A percentile compares a stretch with the other conserved stretches of the same genome.
These are phyloP conservation scores for Acanthamoeba sp. DNA, from an alignment of 208 protist species.

Conservation along the genomic window DNA sequence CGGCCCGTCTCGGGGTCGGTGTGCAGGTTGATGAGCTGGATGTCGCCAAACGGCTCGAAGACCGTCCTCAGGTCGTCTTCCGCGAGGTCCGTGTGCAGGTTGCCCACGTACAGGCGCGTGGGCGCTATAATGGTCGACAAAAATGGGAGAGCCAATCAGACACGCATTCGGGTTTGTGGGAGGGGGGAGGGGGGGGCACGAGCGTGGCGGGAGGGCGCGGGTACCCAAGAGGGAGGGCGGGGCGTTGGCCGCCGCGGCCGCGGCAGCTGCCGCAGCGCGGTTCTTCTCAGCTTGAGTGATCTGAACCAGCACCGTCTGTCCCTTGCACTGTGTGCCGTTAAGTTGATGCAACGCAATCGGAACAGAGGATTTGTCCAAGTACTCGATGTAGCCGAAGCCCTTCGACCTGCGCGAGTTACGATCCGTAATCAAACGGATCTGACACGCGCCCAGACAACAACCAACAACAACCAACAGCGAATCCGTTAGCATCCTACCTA, in stretches of 20 bases:
- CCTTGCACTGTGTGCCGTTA: conserved; percentile 76
- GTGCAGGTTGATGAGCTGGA: conserved; percentile 77
- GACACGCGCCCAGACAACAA: background rate
- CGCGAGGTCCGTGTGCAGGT: conserved; percentile 80
- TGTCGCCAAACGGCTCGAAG: conserved; percentile 80
- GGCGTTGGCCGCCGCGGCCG: conserved; percentile 8
- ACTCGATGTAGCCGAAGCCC: conserved; percentile 85
- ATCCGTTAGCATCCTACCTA: too few species aligned
- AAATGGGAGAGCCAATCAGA: background rate
- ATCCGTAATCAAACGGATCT: conserved; percentile 80
- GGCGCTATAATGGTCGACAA: background rate
- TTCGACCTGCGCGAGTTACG: conserved; percentile 81
- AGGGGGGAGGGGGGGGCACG: background rate
- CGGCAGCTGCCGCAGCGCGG: conserved; percentile 55
- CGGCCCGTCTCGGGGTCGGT: conserved; percentile 79
- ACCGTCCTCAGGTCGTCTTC: conserved; percentile 82
- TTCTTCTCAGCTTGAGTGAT: conserved; percentile 85
- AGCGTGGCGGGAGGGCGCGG: background rate
- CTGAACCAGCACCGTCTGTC: conserved; percentile 82
- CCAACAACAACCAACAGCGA: background rate
- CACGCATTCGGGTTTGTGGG: too few species aligned
- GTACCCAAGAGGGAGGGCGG: conserved; percentile 5
- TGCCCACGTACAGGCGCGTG: conserved; percentile 82
- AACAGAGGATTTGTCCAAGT: conserved; percentile 71
- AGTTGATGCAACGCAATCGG: conserved; percentile 60